Base-by-base conservation (phyloP, 495 filamentous ascomycete species). In the Pyronema omphalodes region DNA sequence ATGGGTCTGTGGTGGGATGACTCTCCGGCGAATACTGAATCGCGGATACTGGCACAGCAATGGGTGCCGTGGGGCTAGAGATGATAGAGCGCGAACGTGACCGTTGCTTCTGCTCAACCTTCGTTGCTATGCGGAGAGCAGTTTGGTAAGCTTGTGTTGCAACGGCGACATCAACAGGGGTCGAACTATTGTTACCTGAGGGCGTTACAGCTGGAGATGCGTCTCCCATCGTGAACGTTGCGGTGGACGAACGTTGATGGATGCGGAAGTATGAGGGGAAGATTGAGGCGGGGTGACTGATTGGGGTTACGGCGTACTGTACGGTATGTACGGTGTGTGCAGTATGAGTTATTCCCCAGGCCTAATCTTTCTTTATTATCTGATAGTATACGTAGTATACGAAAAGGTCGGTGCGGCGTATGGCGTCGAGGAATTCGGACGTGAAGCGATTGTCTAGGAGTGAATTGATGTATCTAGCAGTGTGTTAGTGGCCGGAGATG, bases 1-100 rank as follows among this genome's bases (percentile, higher is more conserved):
- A 63, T 5, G 61, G 61, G 52, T 64, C 60, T 40, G 61, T 64
- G 41, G 63, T 55, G 49, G 61, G 61, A 62, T 64, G 61, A n/a
- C 52, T 63, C 50, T 63, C 60, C 36, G 63, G 61, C 36, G 63
- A 64, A 49, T 63, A 64, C 37, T 63, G 61, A 12, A 55, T 51
- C 12, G 35, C 35, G n/a, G 50, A 40, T 12, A n/a, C 41, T 9
- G 50, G 50, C 12, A n/a, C n/a, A 23, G 54, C 59, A 54, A 56
- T 54, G 14, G 56, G 19, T 44, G 54, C 55, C 34, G 55, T 51
- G 19, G 61, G 51, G 54, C 55, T 64, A 15, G 61, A 64, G 7
- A 60, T 55, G 18, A 63, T 63, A 6, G 61, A 64, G 40, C 57
- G 60, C 29, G 61, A 64, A 47, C 61, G 59, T 41, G 61, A 64